These are phyloP conservation scores for Penicillium sp. DNA, from an alignment of 2,329 filamentous ascomycete species.

Conservation along the genomic window DNA sequence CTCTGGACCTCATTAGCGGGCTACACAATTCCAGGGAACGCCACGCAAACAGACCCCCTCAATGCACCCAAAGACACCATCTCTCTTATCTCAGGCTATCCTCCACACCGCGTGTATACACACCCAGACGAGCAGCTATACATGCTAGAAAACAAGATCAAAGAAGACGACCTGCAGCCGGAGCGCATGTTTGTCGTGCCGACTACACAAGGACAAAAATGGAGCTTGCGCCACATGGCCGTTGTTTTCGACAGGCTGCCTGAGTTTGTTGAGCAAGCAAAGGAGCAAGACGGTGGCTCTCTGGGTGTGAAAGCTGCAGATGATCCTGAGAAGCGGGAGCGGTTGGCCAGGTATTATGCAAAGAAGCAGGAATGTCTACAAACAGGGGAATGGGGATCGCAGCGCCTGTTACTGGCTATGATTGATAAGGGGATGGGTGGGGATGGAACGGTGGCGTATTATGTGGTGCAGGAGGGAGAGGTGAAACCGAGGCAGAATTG, in stretches of 20 bases:
- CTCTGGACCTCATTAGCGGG: slow-evolving; percentile 60
- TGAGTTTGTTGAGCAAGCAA: slow-evolving; percentile 1
- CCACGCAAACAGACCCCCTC: neutral
- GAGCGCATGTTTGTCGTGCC: slow-evolving; percentile 64
- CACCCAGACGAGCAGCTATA: slow-evolving; percentile 67
- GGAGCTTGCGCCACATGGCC: slow-evolving; percentile 58
- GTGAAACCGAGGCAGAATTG: slow-evolving; percentile 67
- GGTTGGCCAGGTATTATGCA: slow-evolving; percentile 35
- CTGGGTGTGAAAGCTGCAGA: slow-evolving; percentile 7
- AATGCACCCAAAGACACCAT: slow-evolving; percentile 27
- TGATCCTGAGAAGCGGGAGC: slow-evolving; percentile 28
- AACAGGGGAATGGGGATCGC: slow-evolving; percentile 48
- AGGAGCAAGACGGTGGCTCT: slow-evolving; percentile 4
- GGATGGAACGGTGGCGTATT: slow-evolving; percentile 67
- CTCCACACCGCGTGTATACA: slow-evolving; percentile 61
- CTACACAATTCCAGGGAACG: slow-evolving; percentile 36
- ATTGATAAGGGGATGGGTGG: slow-evolving; percentile 52
- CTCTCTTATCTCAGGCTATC: slow-evolving; percentile 61
- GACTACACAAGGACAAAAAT: slow-evolving; percentile 60
- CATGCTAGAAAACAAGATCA: slow-evolving; percentile 55
- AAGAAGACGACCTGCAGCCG: slow-evolving; percentile 48
- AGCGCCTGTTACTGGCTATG: slow-evolving; percentile 60
- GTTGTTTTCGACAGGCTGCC: slow-evolving; percentile 54
- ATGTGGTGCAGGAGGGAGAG: slow-evolving; percentile 64
- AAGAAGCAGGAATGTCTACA: slow-evolving; percentile 25